These are phyloP conservation scores for Parafenestella ontariensis DNA, from an alignment of 2,329 filamentous ascomycete genomes.

Conservation along the genomic window DNA sequence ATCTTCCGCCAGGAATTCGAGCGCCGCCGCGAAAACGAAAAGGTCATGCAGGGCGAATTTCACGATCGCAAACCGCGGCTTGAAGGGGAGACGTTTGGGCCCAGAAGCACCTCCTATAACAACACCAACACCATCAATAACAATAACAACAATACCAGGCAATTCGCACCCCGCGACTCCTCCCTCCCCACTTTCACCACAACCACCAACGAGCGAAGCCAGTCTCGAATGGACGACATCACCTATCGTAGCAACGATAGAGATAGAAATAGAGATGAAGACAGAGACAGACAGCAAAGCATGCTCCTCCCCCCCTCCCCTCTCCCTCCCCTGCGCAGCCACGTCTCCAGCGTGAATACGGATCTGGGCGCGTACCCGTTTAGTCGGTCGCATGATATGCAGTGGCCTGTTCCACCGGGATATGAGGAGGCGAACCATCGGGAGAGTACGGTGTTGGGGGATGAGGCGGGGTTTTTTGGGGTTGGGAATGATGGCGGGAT, in stretches of 20 bases:
- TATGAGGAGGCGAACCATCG: constrained; percentile 18
- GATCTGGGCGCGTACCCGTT: constrained; percentile 26
- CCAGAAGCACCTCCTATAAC: neutral
- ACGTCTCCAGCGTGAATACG: constrained; percentile 16
- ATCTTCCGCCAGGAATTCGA: constrained; percentile 25
- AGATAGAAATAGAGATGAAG: too few species aligned
- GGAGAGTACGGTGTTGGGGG: constrained; percentile 13
- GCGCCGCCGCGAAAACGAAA: constrained; percentile 37
- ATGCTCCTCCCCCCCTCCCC: too few species aligned
- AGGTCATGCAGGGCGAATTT: constrained; percentile 37
- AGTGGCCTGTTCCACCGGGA: constrained; percentile 27
- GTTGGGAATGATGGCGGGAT: too few species aligned
- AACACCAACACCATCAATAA: neutral
- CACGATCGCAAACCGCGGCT: constrained; percentile 18
- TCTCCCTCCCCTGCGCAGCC: too few species aligned
- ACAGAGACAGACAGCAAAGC: constrained; percentile 4
- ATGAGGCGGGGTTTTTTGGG: neutral
- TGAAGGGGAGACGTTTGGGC: constrained; percentile 9
- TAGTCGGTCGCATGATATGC: constrained; percentile 17
- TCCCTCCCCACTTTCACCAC: constrained; percentile 9
- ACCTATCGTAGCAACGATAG: constrained; percentile 7
- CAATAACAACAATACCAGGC: neutral
- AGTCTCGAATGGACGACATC: constrained; percentile 5
- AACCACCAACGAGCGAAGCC: constrained; percentile 1
- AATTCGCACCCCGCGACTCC: constrained; percentile 7